These are phyloP conservation scores for Skeletonema costatum DNA, from an alignment of 108 stramenopile species.

Conservation along the genomic window DNA sequence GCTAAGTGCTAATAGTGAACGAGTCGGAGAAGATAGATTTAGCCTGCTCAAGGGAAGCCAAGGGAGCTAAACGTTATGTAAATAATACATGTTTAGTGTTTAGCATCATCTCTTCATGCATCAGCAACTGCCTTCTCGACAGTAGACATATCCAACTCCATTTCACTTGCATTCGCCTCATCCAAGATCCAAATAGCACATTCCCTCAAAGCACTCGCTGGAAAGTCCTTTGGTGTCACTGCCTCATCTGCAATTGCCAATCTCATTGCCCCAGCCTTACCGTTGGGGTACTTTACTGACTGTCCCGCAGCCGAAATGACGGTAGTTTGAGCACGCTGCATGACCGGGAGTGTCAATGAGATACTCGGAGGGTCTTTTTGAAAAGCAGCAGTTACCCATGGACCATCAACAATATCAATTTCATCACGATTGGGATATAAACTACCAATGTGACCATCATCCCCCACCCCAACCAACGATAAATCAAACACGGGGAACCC, in stretches of 20 bases:
- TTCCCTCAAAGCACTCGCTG: conserved; percentile 67
- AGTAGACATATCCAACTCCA: conserved; percentile 38
- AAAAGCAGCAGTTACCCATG: conserved; percentile 64
- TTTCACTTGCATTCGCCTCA: conserved; percentile 60
- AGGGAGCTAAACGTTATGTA: background rate
- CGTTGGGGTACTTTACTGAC: conserved; percentile 79
- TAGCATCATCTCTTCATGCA: background rate
- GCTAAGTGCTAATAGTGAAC: background rate
- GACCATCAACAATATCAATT: conserved; percentile 52
- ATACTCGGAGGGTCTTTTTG: conserved; percentile 80
- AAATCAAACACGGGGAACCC: conserved; percentile 85
- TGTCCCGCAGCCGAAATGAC: conserved; percentile 80
- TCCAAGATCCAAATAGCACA: conserved; percentile 77
- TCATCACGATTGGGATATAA: conserved; percentile 77
- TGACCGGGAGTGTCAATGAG: conserved; percentile 73
- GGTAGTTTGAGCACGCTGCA: conserved; percentile 57
- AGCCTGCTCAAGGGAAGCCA: background rate
- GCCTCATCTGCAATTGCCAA: conserved; percentile 61
- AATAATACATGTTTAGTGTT: background rate
- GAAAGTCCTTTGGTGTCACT: conserved; percentile 66
- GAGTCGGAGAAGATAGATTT: background rate
- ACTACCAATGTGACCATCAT: conserved; percentile 81
- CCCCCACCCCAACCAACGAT: conserved; percentile 78
- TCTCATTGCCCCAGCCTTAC: conserved; percentile 75
- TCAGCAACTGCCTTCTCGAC: conserved; percentile 44